A percentile compares a stretch with the other conserved stretches of the same genome.
phyloP scores from a whole-genome alignment of 257 asterid genomes.

The Cruciata laevipes region DNA sequence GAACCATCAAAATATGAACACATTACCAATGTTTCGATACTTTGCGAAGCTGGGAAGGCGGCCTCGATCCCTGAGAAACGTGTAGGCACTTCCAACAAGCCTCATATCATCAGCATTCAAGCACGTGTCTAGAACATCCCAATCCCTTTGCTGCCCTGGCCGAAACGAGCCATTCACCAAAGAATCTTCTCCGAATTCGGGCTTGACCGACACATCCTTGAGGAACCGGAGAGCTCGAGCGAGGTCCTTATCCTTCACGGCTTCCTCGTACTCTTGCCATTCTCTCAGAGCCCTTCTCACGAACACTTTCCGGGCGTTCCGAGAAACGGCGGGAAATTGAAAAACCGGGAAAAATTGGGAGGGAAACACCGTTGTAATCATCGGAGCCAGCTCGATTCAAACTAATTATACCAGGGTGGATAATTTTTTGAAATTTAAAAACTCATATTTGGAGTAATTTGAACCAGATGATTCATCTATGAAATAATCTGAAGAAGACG shows the following conservation, averaged over 20 bases:
- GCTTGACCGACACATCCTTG: constrained; percentile 32
- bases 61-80: constrained; percentile 59
- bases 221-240: constrained; percentile 79
- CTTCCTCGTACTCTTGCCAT: constrained; percentile 89
- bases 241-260: constrained; percentile 83
- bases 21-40: constrained; percentile 60
- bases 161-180: constrained; percentile 25
- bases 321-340: background rate
- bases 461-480: too few relatives aligned
- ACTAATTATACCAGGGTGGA: too few relatives aligned
- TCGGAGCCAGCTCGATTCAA: too few relatives aligned
- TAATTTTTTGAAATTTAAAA: too few relatives aligned
- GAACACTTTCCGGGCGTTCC: background rate
- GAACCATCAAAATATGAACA: background rate
- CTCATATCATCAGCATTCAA: constrained; percentile 94
- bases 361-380: background rate
- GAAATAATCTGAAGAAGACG: too few relatives aligned
- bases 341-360: background rate
- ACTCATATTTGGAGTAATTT: too few relatives aligned
- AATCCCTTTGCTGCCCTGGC: constrained; percentile 38
- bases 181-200: constrained; percentile 20
- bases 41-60: constrained; percentile 65
- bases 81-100: constrained; percentile 75
- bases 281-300: constrained; percentile 39
- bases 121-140: constrained; percentile 83